Evolutionary conservation across 1,284 basidiomycete species (phyloP), one percentile per base, ranked within the genome.

Genomic region (Gymnopus androsaceus): DNA sequence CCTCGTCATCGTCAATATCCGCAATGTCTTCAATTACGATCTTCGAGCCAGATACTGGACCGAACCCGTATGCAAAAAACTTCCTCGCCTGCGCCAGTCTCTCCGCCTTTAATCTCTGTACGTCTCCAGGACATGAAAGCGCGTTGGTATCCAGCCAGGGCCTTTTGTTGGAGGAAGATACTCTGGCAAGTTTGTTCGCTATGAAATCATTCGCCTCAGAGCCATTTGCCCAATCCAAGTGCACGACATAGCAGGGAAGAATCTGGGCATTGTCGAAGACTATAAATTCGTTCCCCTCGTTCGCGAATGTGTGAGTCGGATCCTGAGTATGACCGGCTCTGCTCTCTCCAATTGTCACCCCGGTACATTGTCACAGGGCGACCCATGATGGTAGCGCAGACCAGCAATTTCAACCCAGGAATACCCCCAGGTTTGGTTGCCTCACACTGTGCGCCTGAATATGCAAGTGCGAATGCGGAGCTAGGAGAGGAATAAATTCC

Each of bases 201-300:
- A 57, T 44, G n/a, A 52, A 54, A 9, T 28, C 25, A 19, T 51
- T 42, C 15, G 50, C 55, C 28, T 57, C 37, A 1, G 21, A n/a
- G 33, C 19, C 38, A 17, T 38, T 49, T 36, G 9, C 30, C 56
- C 56, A 57, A 34, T 53, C 36, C 44, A 54, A 27, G 45, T 57
- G 56, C n/a, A 57, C 34, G 37, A 57, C 51, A 28, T 57, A 57
- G 40, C 56, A 57, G 31, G 56, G 56, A 15, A 54, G 40, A 21
- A 64, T 58, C 45, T 63, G 58, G 4, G 54, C 54, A 17, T 58
- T 59, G 15, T 56, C 30, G 11, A 64, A 54, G 15, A 62, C 51
- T 14, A 61, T 51, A 27, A 50, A 55, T 19, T 55, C 56, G 17
- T 54, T 21, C 31, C 44, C 56, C 5, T 49, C 17, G 51, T 57